These are phyloP conservation scores for Colletotrichum viniferum DNA, from an alignment of 2,329 filamentous ascomycete species.

Conservation along the genomic window DNA sequence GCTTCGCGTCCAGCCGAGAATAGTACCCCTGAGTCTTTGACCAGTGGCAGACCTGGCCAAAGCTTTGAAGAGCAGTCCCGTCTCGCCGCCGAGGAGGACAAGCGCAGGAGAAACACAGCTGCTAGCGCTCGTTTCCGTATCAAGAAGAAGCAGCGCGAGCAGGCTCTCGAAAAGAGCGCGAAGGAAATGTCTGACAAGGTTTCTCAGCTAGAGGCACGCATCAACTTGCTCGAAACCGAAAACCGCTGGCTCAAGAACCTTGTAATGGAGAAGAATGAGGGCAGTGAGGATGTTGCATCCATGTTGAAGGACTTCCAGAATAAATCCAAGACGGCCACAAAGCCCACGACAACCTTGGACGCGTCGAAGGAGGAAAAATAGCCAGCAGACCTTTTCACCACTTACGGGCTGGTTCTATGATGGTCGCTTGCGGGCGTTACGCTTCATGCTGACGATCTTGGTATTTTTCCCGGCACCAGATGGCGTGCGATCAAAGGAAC, in stretches of 20 bases:
- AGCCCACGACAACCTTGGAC: background rate
- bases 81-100: slow-evolving; percentile 83
- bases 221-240: slow-evolving; percentile 80
- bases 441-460: background rate
- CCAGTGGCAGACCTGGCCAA: slow-evolving; percentile 45
- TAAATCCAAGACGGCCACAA: slow-evolving; percentile 25
- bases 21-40: slow-evolving; percentile 48
- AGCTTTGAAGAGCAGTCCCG: slow-evolving; percentile 75
- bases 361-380: slow-evolving; percentile 2
- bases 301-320: slow-evolving; percentile 57
- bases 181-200: slow-evolving; percentile 87
- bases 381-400: background rate
- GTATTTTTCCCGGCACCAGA: background rate
- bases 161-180: slow-evolving; percentile 79
- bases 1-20: slow-evolving; percentile 43
- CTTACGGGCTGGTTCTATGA: background rate
- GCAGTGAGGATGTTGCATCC: slow-evolving; percentile 55
- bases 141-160: slow-evolving; percentile 96
- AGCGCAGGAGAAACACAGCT: slow-evolving; percentile 86
- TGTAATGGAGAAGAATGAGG: slow-evolving; percentile 81
- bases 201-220: slow-evolving; percentile 69
- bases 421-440: background rate
- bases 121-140: slow-evolving; percentile 88
- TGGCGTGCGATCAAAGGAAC: background rate
- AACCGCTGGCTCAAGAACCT: slow-evolving; percentile 84